These are phyloP conservation scores for Polytrichum formosum DNA, from an alignment of 225 moss, liverwort and hornwort species.

Conservation along the genomic window DNA sequence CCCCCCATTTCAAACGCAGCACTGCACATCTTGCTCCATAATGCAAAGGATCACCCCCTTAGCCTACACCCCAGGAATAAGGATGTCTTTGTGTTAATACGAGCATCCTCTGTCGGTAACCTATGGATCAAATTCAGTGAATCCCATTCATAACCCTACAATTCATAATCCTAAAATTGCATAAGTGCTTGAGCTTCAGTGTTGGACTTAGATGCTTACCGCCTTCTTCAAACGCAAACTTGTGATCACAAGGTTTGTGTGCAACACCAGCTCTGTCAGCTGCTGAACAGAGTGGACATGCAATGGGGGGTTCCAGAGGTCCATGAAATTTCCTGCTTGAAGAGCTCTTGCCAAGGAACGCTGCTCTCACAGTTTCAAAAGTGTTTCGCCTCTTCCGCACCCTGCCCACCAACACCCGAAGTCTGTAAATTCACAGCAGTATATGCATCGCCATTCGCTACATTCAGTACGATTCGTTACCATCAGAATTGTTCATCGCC, in stretches of 20 bases:
- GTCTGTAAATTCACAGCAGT: neutral
- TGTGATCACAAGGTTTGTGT: conserved; percentile 5
- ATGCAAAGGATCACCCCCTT: too few relatives aligned
- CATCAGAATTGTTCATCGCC: neutral
- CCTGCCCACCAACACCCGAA: neutral
- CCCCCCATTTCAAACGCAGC: too few relatives aligned
- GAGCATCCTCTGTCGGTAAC: too few relatives aligned
- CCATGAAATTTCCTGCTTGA: neutral
- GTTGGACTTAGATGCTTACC: conserved; percentile 1
- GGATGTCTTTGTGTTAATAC: too few relatives aligned
- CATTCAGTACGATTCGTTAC: neutral
- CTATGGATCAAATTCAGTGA: too few relatives aligned
- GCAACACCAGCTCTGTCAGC: conserved; percentile 6
- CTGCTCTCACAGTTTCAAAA: conserved; percentile 5
- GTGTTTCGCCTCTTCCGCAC: conserved; percentile 6
- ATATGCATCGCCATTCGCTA: neutral
- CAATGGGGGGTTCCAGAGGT: conserved; percentile 5
- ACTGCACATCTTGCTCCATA: too few relatives aligned
- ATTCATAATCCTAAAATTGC: too few relatives aligned
- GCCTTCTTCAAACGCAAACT: conserved; percentile 1
- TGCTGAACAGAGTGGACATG: conserved; percentile 6
- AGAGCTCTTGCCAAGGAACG: neutral
- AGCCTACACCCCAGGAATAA: too few relatives aligned
- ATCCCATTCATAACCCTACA: too few relatives aligned
- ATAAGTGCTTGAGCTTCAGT: neutral